Evolutionary conservation across 2,329 filamentous ascomycete species (phyloP).

Genomic region (Corinectria fuckeliana): DNA sequence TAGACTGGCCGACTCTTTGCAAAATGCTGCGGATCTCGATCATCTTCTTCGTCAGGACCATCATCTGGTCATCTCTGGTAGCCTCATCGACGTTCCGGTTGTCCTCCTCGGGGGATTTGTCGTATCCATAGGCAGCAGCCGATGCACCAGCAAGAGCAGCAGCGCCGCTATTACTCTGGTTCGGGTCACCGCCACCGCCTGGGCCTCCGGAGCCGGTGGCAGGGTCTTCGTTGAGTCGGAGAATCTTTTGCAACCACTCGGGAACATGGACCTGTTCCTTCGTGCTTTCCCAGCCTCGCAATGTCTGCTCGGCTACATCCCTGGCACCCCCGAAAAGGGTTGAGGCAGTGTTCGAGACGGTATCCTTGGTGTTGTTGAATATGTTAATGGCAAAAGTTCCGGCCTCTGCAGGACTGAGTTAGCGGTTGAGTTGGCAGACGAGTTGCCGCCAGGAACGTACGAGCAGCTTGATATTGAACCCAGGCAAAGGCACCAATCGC

Average conservation of each 20-base stretch:
- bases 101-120: conserved; percentile 71
- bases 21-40: conserved; percentile 96
- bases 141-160: conserved; percentile 74
- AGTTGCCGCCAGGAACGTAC: conserved; percentile 57
- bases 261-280: conserved; percentile 75
- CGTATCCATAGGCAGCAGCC: conserved; percentile 80
- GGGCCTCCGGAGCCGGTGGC: conserved; percentile 57
- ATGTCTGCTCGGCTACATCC: conserved; percentile 79
- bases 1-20: conserved; percentile 90
- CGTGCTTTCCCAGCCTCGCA: conserved; percentile 80
- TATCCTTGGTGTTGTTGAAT: conserved; percentile 75
- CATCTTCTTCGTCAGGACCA: conserved; percentile 99
- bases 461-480: conserved; percentile 92
- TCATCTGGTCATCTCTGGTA: conserved; percentile 97
- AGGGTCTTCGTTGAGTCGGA: conserved; percentile 67
- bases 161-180: conserved; percentile 64
- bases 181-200: conserved; percentile 58
- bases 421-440: conserved; percentile 23
- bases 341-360: conserved; percentile 71
- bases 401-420: conserved; percentile 48
- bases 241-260: conserved; percentile 81
- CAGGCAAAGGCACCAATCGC: conserved; percentile 89
- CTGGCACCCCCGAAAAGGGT: conserved; percentile 74
- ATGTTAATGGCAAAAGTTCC: conserved; percentile 65
- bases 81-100: conserved; percentile 66